phyloP scores from a whole-genome alignment of 257 asterid species.

The Solanum tacnaense region DNA sequence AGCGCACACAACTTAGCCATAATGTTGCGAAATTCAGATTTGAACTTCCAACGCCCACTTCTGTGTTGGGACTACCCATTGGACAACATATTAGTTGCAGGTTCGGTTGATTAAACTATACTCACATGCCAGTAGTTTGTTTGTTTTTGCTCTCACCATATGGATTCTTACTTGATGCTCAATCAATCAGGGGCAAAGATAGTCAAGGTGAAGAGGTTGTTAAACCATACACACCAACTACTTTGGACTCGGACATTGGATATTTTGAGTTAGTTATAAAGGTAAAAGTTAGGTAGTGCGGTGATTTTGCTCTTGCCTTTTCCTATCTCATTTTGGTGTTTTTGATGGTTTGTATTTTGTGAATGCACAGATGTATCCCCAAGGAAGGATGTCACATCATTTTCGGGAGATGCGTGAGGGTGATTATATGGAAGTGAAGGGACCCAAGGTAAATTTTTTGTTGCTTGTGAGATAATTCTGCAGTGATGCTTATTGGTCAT shows the following conservation, averaged over 20 bases:
- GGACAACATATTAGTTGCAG: constrained; percentile 99
- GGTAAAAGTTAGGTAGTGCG: constrained; percentile 23
- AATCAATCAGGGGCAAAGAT: constrained; percentile 75
- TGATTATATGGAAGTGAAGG: constrained; percentile 82
- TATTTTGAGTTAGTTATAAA: constrained; percentile 85
- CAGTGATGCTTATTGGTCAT: not conserved
- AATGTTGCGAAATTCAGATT: constrained; percentile 92
- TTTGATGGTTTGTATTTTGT: not conserved
- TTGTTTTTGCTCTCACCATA: not conserved
- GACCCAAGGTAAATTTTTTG: constrained; percentile 70
- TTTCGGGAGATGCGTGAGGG: constrained; percentile 89
- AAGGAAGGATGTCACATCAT: constrained; percentile 99
- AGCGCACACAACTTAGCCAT: constrained; percentile 77
- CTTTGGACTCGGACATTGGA: constrained; percentile 97
- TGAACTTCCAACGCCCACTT: constrained; percentile 79
- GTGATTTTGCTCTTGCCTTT: not conserved
- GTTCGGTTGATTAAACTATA: constrained; percentile 20
- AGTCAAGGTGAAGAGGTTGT: constrained; percentile 92
- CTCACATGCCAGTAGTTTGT: not conserved
- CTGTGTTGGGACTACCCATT: constrained; percentile 91
- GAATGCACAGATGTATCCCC: constrained; percentile 81
- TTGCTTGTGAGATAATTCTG: not conserved
- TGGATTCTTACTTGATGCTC: not conserved
- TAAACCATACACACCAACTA: constrained; percentile 94
- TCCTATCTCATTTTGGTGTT: constrained; percentile 7